Evolutionary conservation across 139 green algal genomes (phyloP).

Genomic region (Micractinium conductrix): DNA sequence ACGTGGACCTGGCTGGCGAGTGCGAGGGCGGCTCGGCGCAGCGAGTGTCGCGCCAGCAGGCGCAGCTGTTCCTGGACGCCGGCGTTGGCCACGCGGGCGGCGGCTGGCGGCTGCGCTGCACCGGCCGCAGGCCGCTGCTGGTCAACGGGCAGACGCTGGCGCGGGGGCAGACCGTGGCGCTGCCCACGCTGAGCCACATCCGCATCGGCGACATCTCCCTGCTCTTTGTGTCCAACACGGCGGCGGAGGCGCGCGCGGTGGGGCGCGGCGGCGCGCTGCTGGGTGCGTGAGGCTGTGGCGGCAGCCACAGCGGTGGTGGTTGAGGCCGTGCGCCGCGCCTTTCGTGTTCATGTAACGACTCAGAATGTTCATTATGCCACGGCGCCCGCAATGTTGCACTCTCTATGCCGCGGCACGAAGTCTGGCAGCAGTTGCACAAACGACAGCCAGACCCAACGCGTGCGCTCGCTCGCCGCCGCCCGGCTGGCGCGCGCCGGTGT

Average conservation of each 20-base stretch:
- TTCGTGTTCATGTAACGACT: no score
- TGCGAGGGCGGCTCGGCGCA: neutral
- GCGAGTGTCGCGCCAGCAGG: constrained; percentile 60
- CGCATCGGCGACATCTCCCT: constrained; percentile 45
- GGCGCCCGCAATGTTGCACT: no score
- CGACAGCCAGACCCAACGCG: no score
- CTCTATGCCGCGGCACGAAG: no score
- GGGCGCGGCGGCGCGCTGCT: constrained; percentile 15
- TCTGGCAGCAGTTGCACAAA: no score
- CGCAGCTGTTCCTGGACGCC: constrained; percentile 51
- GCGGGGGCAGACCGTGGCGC: constrained; percentile 5
- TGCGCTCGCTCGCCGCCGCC: no score
- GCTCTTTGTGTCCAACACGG: constrained; percentile 59
- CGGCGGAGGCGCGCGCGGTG: constrained; percentile 22
- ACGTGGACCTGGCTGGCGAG: constrained; percentile 56
- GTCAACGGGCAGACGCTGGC: constrained; percentile 54
- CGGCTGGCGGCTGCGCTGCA: constrained; percentile 61
- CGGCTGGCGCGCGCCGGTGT: no score
- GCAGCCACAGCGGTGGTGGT: no score
- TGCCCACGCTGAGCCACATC: constrained; percentile 63
- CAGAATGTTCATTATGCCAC: no score
- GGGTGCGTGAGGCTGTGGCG: neutral
- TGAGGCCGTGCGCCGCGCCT: no score
- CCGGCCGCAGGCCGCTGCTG: constrained; percentile 39
- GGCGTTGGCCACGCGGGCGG: no score